Base-by-base conservation (phyloP, 208 protist species). In the Acanthamoeba culbertsoni region DNA sequence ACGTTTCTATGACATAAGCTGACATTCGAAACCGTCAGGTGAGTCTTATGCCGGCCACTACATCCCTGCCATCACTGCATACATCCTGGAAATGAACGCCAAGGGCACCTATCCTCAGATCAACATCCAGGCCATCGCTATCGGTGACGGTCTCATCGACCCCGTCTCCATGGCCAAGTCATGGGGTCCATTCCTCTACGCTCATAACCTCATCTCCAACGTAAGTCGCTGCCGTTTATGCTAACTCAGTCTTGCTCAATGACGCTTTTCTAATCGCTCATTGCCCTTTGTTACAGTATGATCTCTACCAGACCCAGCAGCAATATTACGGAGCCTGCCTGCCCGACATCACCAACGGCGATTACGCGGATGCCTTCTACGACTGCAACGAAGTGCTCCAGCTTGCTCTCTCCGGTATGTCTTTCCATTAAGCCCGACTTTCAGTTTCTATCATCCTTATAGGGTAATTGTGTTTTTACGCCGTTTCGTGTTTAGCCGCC, bases 91-190 rank as follows among this genome's bases (percentile, higher is more conserved):
- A 26, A 65, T 68, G 55, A 89, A 89, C 51, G 55, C 46, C 51
- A 59, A 89, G 55, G 46, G 51, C 33, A 33, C 26, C 7, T 51
- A 89, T 51, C 79, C 79, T 2, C 23, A 89, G 31, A 89, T 89
- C 79, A 89, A 89, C 79, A 18, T 89, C 16, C 46, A 89, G 79
- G 79, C 51, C 53, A 89, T 89, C 35, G 79, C 79, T 16, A 89
- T 89, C 53, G 79, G 79, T 20, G 79, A 89, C 55, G 71, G 68
- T 65, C 79, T 89, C 31, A 89, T 89, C 79, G 79, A 89, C 31
- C 79, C 79, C 23, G 79, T 68, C 33, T 89, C 79, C 20, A 89
- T 89, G 79, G 79, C 79, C 33, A 65, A 89, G 79, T 89, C 79
- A 20, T 89, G 79, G 79, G 79, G 79, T 31, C 46, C 79, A 18